Evolutionary conservation across 2,329 filamentous ascomycete species (phyloP), one percentile per base, ranked within the genome.

Genomic region (Botryotinia narcissicola): DNA sequence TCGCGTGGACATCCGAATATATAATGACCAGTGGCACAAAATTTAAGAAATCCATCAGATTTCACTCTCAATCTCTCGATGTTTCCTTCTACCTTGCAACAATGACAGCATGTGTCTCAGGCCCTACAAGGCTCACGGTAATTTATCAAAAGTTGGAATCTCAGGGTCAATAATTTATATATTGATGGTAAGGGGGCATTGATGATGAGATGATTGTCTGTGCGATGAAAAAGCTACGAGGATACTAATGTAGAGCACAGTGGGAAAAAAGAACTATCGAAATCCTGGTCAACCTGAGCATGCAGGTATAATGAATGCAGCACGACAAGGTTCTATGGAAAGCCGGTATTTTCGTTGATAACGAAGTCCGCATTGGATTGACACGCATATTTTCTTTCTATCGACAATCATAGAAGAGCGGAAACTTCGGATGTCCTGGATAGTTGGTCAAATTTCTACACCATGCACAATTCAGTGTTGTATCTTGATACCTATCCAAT

Each of bases 261-360:
- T 57, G 40, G 40, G 40, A 40, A n/a, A n/a, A 57, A 40, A n/a
- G 9, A 22, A 37, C 29, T 37, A 35, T 66, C 62, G 25, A 48
- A 48, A 66, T 25, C 64, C 64, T 29, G 29, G 64, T 67, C 64
- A 35, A 40, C 64, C 64, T 67, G 32, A 40, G 10, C 37, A 54
- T 67, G 64, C 64, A 54, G 35, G 64, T 35, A 67, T 51, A 18
- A 29, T 35, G 10, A 20, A 40, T 25, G 25, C 48, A 54, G 25
- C 64, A 54, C 46, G 40, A 67, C 64, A 67, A 46, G 64, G 46
- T 32, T 67, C 64, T 29, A 54, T 67, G 16, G 7, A 67, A 54
- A 67, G 29, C 46, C 35, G 64, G 64, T 67, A 67, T 54, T 54
- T 35, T 67, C 64, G 64, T 67, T 67, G 46, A 67, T 54, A 67